These are phyloP conservation scores for Fusarium gaditjirri DNA, from an alignment of 2,329 filamentous ascomycete species.

Conservation along the genomic window DNA sequence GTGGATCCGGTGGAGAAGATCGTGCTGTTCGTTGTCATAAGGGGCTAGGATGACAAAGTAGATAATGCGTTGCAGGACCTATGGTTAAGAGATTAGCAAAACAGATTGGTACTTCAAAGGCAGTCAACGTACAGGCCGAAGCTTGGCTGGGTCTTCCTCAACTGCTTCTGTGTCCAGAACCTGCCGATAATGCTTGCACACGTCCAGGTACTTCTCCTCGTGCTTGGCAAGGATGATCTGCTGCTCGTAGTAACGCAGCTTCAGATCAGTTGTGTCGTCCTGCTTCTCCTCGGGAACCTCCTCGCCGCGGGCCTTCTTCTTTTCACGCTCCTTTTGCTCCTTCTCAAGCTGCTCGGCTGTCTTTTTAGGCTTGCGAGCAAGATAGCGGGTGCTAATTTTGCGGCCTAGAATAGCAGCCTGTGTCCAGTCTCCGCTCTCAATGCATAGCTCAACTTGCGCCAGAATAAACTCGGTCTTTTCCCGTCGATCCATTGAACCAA, in stretches of 20 bases:
- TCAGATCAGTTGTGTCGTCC: constrained; percentile 95
- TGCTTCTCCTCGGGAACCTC: constrained; percentile 81
- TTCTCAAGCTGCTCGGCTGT: constrained; percentile 88
- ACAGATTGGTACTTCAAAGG: background rate
- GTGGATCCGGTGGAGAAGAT: constrained; percentile 92
- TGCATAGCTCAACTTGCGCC: constrained; percentile 92
- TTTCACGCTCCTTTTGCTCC: constrained; percentile 87
- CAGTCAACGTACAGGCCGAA: constrained; percentile 76
- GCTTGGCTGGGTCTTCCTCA: constrained; percentile 86
- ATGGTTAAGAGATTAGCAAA: constrained; percentile 22
- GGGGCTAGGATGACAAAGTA: constrained; percentile 97
- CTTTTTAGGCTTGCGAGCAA: constrained; percentile 91
- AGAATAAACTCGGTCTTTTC: constrained; percentile 99
- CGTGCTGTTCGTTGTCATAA: constrained; percentile 98
- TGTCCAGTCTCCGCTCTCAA: constrained; percentile 95
- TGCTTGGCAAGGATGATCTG: constrained; percentile 97
- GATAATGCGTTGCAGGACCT: constrained; percentile 94
- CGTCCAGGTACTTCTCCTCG: constrained; percentile 96
- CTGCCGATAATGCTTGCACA: constrained; percentile 97
- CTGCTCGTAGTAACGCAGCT: constrained; percentile 96
- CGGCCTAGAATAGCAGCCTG: constrained; percentile 93
- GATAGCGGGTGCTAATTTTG: constrained; percentile 96
- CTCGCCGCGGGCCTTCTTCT: constrained; percentile 81
- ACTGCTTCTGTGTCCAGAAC: constrained; percentile 96
- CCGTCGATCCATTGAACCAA: constrained; percentile 95